These are phyloP conservation scores for Fraxinus anomala DNA, from an alignment of 257 asterid genomes.

Conservation along the genomic window DNA sequence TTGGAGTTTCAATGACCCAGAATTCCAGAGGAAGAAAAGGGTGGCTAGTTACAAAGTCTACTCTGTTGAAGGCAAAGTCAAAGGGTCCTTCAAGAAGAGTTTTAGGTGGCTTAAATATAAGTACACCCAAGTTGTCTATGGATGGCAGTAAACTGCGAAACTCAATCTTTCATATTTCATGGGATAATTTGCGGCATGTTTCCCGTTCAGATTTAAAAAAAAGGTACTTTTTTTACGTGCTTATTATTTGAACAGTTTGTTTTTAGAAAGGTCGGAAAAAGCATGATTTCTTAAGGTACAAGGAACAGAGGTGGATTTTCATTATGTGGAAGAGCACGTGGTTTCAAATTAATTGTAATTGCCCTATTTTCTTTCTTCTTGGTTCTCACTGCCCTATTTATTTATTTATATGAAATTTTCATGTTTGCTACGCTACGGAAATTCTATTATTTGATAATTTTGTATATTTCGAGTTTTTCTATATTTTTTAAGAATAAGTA, in stretches of 20 bases:
- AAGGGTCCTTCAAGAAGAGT: slow-evolving; percentile 73
- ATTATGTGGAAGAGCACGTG: background rate
- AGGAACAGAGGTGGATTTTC: background rate
- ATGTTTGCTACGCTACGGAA: background rate
- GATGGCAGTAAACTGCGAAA: slow-evolving; percentile 48
- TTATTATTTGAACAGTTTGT: background rate
- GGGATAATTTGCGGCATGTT: background rate
- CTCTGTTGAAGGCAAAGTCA: slow-evolving; percentile 80
- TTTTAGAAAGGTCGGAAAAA: background rate
- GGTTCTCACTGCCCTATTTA: background rate
- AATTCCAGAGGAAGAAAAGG: slow-evolving; percentile 84
- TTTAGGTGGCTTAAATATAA: slow-evolving; percentile 72
- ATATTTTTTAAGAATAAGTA: background rate
- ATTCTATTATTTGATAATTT: background rate
- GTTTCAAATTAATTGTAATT: background rate
- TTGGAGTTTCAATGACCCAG: slow-evolving; percentile 73
- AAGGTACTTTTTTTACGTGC: background rate
- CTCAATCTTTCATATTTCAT: background rate
- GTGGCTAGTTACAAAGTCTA: slow-evolving; percentile 90
- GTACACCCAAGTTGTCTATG: slow-evolving; percentile 62
- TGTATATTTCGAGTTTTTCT: background rate
- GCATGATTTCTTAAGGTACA: background rate
- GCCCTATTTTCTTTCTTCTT: background rate
- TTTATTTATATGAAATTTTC: background rate
- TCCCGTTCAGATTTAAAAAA: background rate